Percentiles rank a stretch among this genome's conserved stretches.
These are phyloP conservation scores for Solanum dulcamara DNA, from an alignment of 257 asterid species.

Conservation along the genomic window DNA sequence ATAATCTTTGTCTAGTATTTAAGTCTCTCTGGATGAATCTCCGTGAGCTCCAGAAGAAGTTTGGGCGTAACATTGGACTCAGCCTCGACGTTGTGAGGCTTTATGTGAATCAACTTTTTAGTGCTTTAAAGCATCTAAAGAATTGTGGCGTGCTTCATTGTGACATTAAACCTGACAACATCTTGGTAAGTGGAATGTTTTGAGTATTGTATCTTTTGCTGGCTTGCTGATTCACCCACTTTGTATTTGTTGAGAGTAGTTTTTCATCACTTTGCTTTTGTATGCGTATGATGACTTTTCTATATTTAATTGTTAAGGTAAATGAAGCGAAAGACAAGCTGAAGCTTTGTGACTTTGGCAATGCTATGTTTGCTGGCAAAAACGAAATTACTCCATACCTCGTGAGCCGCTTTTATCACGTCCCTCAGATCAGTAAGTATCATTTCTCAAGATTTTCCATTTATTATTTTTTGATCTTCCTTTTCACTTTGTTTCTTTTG, in stretches of 20 bases:
- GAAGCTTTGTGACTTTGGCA: slow-evolving; percentile 95
- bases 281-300: neutral
- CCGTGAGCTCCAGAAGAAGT: too few species aligned
- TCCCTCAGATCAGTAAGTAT: slow-evolving; percentile 89
- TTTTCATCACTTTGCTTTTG: neutral
- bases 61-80: too few species aligned
- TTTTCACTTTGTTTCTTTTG: neutral
- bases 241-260: neutral
- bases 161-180: slow-evolving; percentile 96
- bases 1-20: too few species aligned
- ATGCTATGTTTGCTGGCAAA: slow-evolving; percentile 98
- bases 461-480: neutral
- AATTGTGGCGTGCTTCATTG: slow-evolving; percentile 96
- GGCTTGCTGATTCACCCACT: neutral
- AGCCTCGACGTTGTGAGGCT: slow-evolving; percentile 94
- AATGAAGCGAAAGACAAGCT: slow-evolving; percentile 77
- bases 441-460: neutral
- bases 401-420: slow-evolving; percentile 92
- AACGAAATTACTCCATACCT: slow-evolving; percentile 94
- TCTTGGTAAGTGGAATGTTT: slow-evolving; percentile 57
- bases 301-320: slow-evolving; percentile 34
- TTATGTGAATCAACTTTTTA: slow-evolving; percentile 90
- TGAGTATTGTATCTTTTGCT: neutral
- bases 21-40: too few species aligned
- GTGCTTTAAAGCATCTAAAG: slow-evolving; percentile 80